Conservation (phyloP, 1,139 yeast species). For the Sugiyamaella xylanicola region DNA sequence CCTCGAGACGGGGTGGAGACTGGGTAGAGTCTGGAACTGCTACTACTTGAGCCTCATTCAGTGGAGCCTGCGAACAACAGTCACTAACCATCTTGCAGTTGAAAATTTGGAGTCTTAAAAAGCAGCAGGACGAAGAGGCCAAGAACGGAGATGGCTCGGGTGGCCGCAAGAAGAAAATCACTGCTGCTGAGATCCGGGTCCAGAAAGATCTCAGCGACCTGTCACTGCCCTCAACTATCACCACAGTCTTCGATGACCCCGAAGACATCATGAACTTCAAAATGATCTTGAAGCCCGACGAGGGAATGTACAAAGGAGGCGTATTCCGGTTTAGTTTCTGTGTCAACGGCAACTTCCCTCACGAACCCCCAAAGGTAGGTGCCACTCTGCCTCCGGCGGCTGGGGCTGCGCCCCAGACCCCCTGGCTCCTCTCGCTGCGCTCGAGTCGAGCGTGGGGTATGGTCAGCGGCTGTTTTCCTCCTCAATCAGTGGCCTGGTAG, state of each 20-base stretch:
- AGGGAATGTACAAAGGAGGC: slow-evolving; percentile 78
- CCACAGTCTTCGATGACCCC: slow-evolving; percentile 57
- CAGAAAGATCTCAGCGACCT: slow-evolving; percentile 67
- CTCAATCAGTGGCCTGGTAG: too few relatives aligned
- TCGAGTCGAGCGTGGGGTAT: not conserved
- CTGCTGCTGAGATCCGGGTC: slow-evolving; percentile 49
- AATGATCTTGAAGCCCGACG: slow-evolving; percentile 67
- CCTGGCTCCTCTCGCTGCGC: not conserved
- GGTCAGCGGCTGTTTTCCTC: too few relatives aligned
- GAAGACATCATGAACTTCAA: slow-evolving; percentile 62
- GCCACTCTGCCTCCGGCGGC: slow-evolving; percentile 32
- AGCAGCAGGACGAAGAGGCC: slow-evolving; percentile 38
- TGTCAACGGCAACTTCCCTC: slow-evolving; percentile 77
- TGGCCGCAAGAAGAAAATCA: slow-evolving; percentile 48
- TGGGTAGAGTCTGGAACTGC: not conserved
- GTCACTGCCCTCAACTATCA: slow-evolving; percentile 66
- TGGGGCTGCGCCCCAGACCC: not conserved
- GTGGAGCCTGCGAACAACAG: too few relatives aligned
- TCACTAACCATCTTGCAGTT: slow-evolving; percentile 33
- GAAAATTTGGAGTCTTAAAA: slow-evolving; percentile 47
- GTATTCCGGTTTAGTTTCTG: slow-evolving; percentile 64
- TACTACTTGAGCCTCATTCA: too few relatives aligned
- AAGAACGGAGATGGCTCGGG: slow-evolving; percentile 32
- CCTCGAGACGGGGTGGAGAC: too few relatives aligned
- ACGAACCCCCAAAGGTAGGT: slow-evolving; percentile 86